Percentiles rank a stretch among this genome's conserved stretches.
phyloP scores from a whole-genome alignment of 2,329 filamentous ascomycete genomes.

The Cercospora sesami region DNA sequence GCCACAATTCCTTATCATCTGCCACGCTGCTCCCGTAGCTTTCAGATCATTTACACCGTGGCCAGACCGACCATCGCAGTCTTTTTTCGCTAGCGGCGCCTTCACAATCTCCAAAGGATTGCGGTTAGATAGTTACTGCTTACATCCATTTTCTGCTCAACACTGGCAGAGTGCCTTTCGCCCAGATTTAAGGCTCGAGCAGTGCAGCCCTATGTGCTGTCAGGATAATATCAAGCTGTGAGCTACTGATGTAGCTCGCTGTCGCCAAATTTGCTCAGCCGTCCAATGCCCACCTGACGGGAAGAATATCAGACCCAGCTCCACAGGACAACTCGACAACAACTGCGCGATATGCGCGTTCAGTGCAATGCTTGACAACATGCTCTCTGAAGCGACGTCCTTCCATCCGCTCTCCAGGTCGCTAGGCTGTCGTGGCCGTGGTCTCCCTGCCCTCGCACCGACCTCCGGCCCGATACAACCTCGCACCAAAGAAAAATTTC shows the following conservation, averaged over 20 bases:
- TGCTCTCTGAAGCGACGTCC: not conserved
- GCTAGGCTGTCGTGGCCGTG: not conserved
- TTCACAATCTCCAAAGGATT: slow-evolving; percentile 68
- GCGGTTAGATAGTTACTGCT: slow-evolving; percentile 97
- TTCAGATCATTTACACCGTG: slow-evolving; percentile 88
- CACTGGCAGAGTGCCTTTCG: no score
- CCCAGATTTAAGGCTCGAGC: not conserved
- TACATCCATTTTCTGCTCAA: slow-evolving; percentile 53
- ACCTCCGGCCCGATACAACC: not conserved
- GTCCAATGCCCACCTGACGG: not conserved
- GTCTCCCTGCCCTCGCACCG: not conserved
- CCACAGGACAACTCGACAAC: not conserved
- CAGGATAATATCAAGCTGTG: not conserved
- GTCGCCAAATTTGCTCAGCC: not conserved
- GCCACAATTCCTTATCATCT: slow-evolving; percentile 93
- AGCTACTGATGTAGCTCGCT: not conserved
- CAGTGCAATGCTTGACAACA: not conserved
- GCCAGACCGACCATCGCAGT: slow-evolving; percentile 77
- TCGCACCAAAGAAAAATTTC: slow-evolving; percentile 2
- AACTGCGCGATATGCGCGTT: not conserved
- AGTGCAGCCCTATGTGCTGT: not conserved
- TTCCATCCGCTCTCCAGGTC: not conserved
- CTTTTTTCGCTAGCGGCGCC: slow-evolving; percentile 98
- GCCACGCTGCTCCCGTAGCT: slow-evolving; percentile 66
- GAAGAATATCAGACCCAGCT: not conserved